A percentile compares a stretch with the other conserved stretches of the same genome.
phyloP scores from a whole-genome alignment of 352 stramenopile genomes.

The Phytophthora syringae region DNA sequence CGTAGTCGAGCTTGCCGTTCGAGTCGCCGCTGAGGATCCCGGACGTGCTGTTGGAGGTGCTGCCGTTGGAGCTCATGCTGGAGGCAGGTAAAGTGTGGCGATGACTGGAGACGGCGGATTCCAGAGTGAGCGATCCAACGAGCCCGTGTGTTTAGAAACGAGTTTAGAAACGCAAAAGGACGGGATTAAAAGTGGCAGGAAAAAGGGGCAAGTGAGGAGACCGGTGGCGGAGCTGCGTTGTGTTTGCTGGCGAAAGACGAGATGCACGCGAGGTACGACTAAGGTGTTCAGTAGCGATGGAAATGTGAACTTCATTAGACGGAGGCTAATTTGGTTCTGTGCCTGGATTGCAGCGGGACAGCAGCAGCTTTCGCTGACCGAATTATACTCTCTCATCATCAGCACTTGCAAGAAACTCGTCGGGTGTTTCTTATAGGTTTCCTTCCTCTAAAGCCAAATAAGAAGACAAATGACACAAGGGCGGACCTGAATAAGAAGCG shows the following conservation, averaged over 20 bases:
- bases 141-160: neutral
- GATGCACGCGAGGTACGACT: neutral
- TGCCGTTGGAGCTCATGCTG: slow-evolving; percentile 34
- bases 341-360: too few relatives aligned
- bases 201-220: slow-evolving; percentile 7
- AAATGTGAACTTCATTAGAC: too few relatives aligned
- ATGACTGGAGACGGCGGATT: slow-evolving; percentile 31
- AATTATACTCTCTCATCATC: too few relatives aligned
- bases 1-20: slow-evolving; percentile 51
- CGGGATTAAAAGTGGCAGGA: neutral
- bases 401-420: too few relatives aligned
- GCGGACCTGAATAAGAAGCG: slow-evolving; percentile 30
- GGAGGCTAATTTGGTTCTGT: too few relatives aligned
- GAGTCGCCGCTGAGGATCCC: slow-evolving; percentile 32
- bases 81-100: too few relatives aligned
- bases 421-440: too few relatives aligned
- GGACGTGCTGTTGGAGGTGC: slow-evolving; percentile 20
- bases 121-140: slow-evolving; percentile 23
- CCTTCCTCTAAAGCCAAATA: too few relatives aligned
- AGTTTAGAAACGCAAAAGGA: slow-evolving; percentile 21
- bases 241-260: neutral
- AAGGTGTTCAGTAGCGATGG: too few relatives aligned
- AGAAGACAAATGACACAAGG: too few relatives aligned
- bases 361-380: too few relatives aligned
- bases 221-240: slow-evolving; percentile 7